Evolutionary conservation across 2,329 filamentous ascomycete genomes (phyloP).

Genomic region (Colletotrichum lentis): DNA sequence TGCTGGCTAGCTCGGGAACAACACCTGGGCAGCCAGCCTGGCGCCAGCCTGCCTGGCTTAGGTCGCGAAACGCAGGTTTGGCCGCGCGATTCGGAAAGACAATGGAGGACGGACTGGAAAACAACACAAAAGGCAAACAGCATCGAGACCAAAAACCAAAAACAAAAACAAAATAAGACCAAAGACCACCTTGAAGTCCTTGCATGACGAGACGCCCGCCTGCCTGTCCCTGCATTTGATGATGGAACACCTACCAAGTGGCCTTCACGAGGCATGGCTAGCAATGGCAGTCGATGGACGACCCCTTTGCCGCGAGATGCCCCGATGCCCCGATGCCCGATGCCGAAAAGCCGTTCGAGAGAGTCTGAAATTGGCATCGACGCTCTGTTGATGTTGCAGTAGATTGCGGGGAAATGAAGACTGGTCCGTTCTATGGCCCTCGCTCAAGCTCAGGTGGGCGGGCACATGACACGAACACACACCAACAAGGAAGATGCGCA

Average conservation of each 20-base stretch:
- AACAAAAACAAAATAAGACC: too few relatives aligned
- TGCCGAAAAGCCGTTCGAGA: constrained; percentile 1
- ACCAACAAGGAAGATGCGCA: background rate
- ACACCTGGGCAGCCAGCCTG: background rate
- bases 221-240: background rate
- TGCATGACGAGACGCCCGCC: background rate
- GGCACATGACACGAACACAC: background rate
- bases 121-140: constrained; percentile 2
- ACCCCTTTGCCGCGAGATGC: constrained; percentile 23
- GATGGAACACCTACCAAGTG: background rate
- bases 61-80: background rate
- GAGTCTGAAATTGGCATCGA: background rate
- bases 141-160: constrained; percentile 11
- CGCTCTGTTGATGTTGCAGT: constrained; percentile 1
- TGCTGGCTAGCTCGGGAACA: constrained; percentile 14
- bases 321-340: constrained; percentile 35
- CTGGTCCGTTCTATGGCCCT: background rate
- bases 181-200: background rate
- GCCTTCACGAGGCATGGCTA: constrained; percentile 12
- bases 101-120: background rate
- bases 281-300: constrained; percentile 3
- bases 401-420: constrained; percentile 15
- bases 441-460: constrained; percentile 3
- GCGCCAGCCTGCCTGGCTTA: background rate
- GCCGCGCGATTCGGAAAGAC: background rate